A percentile compares a stretch with the other conserved stretches of the same genome.
phyloP scores from a whole-genome alignment of 768 basidiomycete species.

The Russula virescens region DNA sequence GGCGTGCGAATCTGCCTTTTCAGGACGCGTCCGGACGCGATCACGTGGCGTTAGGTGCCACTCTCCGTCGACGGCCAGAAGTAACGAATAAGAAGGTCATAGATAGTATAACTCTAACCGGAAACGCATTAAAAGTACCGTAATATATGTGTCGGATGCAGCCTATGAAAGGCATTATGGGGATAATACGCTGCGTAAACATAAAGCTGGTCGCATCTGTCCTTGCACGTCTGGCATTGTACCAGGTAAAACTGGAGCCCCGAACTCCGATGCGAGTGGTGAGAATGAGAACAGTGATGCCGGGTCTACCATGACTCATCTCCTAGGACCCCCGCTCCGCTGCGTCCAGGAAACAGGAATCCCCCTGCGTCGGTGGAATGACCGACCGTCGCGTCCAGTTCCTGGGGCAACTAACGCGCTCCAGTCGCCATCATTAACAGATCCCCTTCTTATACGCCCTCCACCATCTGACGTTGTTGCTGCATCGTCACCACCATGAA shows the following conservation, averaged over 20 bases:
- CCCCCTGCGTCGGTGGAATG: constrained; percentile 6
- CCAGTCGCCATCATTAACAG: constrained; percentile 23
- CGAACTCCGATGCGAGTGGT: too few relatives aligned
- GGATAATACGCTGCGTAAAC: constrained; percentile 1
- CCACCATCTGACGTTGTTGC: background rate
- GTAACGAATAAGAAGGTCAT: too few relatives aligned
- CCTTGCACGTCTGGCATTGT: too few relatives aligned
- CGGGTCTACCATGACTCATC: background rate
- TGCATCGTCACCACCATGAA: background rate
- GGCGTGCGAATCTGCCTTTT: constrained; percentile 26
- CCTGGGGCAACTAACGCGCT: background rate
- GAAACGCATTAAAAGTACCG: constrained; percentile 9
- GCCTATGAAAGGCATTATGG: background rate
- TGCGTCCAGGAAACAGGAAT: constrained; percentile 19
- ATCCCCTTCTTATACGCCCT: constrained; percentile 19
- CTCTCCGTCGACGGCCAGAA: too few relatives aligned
- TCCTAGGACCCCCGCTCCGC: background rate
- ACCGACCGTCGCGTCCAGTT: constrained; percentile 3
- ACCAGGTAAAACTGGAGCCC: too few relatives aligned
- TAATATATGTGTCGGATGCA: constrained; percentile 5
- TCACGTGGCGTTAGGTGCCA: constrained; percentile 16
- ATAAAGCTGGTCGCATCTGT: background rate
- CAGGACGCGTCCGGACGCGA: constrained; percentile 26
- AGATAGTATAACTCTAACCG: background rate
- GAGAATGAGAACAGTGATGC: too few relatives aligned